A percentile compares a stretch with the other conserved stretches of the same genome.
These are phyloP conservation scores for Amphibolis antarctica DNA, from an alignment of 106 monocot species.

Conservation along the genomic window DNA sequence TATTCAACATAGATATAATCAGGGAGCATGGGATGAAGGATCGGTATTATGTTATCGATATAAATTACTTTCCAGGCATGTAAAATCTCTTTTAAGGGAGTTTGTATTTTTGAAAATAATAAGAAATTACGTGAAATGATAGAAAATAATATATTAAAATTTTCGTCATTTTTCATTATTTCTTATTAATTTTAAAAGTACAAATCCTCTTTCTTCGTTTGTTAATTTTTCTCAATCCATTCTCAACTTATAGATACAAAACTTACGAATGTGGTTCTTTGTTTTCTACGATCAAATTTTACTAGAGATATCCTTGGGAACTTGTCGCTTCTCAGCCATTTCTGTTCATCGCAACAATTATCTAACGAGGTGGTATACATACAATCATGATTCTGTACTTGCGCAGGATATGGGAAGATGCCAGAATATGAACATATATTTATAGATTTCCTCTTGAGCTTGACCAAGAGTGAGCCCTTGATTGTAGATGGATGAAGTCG, in stretches of 20 bases:
- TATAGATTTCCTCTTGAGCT: slow-evolving; percentile 16
- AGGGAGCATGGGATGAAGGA: slow-evolving; percentile 72
- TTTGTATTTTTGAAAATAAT: too few relatives aligned
- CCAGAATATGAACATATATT: slow-evolving; percentile 22
- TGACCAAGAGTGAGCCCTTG: slow-evolving; percentile 7
- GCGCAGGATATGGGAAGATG: slow-evolving; percentile 22
- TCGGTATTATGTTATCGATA: slow-evolving; percentile 78
- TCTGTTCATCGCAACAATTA: neutral
- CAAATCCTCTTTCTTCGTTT: neutral
- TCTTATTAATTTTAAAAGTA: neutral
- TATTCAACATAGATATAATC: slow-evolving; percentile 93
- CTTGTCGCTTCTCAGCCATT: too few relatives aligned
- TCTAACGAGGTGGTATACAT: neutral
- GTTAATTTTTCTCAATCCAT: too few relatives aligned
- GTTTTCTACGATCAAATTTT: too few relatives aligned
- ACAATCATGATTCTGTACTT: too few relatives aligned
- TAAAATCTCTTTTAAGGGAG: too few relatives aligned
- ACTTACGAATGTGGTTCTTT: too few relatives aligned
- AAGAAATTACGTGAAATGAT: too few relatives aligned
- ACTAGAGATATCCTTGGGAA: too few relatives aligned
- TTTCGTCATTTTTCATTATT: neutral
- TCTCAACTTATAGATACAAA: too few relatives aligned
- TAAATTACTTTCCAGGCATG: slow-evolving; percentile 89
- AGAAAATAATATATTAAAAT: too few relatives aligned
- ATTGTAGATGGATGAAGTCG: neutral